Conservation (phyloP, 1,284 basidiomycete genomes). For the Golubevia pallescens region DNA sequence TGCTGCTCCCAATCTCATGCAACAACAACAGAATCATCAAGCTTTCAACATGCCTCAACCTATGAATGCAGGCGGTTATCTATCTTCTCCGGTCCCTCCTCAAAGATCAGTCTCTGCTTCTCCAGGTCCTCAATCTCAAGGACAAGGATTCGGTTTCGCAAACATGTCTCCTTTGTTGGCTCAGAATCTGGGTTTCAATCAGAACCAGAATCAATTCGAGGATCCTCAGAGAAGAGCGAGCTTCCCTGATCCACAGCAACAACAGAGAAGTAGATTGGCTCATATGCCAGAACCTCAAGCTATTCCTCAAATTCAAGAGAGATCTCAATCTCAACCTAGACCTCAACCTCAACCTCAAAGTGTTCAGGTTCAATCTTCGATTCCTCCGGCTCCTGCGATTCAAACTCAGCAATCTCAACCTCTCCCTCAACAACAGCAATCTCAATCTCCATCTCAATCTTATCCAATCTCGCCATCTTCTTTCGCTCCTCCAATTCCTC, state of each 20-base stretch:
- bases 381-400: not conserved
- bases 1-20: conserved; percentile 27
- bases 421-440: not conserved
- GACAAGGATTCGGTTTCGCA: not conserved
- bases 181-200: not conserved
- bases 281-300: too few species aligned
- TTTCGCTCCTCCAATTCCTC: not conserved
- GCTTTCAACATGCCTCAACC: not conserved
- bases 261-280: too few species aligned
- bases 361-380: not conserved
- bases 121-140: not conserved
- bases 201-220: not conserved
- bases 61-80: not conserved
- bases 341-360: too few species aligned
- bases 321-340: too few species aligned
- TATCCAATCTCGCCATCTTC: not conserved
- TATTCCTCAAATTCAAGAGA: too few species aligned
- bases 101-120: conserved; percentile 27
- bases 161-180: not conserved
- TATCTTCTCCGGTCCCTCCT: conserved; percentile 2
- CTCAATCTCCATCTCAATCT: not conserved
- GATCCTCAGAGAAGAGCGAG: not conserved
- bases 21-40: not conserved
- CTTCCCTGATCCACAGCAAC: too few species aligned
- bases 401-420: too few species aligned